Evolutionary conservation across 495 filamentous ascomycete genomes (phyloP), one percentile per base, ranked within the genome.

Genomic region (Tetracladium marchalianum): DNA sequence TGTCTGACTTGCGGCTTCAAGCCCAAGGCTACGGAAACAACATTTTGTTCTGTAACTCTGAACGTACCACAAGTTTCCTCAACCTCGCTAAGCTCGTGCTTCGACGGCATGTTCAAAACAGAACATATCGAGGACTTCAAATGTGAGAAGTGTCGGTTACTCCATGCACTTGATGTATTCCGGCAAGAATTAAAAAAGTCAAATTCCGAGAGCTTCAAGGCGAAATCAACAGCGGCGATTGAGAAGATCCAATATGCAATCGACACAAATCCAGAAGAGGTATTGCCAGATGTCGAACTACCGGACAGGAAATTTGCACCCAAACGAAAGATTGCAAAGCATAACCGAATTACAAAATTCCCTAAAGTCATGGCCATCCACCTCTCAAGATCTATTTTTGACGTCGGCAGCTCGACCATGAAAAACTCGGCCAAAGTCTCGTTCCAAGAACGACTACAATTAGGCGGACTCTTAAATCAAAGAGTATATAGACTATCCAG

Each of bases 91-190:
- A 71, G 62, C 40, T 55, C 65, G 4, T 97, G 93, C 59, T 90
- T 97, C 47, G 92, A 99, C 62, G 84, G 84, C 13, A 78, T 96
- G 62, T 80, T 99, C 51, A 96, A 95, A 60, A 87, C 82, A 0
- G 92, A 99, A 56, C 82, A 86, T 57, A 95, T 99, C 42, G 93
- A 99, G 42, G 92, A 95, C 58, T 99, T 90, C 66, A 84, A 83
- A 39, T 99, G 92, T 62, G 92, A 96, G 48, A 84, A 79, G 55
- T 98, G 92, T 49, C 83, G 86, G 10, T 71, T 98, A n/a, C 61
- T 84, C 38, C 82, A 95, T 64, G 88, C 90, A 1, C 48, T 87
- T 15, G 69, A 73, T 39, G 46, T 50, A 41, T 67, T 65, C 48
- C 47, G 55, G 44, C 40, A 56, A 12, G 64, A 71, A 32, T 11